phyloP scores from a whole-genome alignment of 2,329 filamentous ascomycete genomes.

The Botrytis byssoidea region DNA sequence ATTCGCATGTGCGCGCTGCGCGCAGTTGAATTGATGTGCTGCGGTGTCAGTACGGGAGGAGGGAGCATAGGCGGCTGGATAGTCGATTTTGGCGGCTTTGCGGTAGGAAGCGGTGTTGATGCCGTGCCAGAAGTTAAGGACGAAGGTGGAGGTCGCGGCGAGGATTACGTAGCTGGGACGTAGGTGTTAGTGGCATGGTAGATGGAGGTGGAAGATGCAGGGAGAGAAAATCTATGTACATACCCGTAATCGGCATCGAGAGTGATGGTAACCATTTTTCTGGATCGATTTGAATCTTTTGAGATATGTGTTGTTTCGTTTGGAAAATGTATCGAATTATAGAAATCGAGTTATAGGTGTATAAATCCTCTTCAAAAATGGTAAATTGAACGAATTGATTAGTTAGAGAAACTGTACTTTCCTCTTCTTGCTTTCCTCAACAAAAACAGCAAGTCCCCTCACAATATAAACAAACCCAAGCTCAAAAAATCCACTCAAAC shows the following conservation, averaged over 20 bases:
- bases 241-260: slow-evolving; percentile 39
- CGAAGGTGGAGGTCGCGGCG: slow-evolving; percentile 55
- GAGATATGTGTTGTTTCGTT: neutral
- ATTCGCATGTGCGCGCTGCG: slow-evolving; percentile 62
- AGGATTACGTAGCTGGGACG: slow-evolving; percentile 60
- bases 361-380: too few species aligned
- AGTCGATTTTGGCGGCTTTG: slow-evolving; percentile 52
- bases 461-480: neutral
- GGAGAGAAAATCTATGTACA: slow-evolving; percentile 5
- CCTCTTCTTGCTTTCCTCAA: neutral
- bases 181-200: slow-evolving; percentile 42
- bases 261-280: slow-evolving; percentile 35
- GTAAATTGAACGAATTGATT: neutral
- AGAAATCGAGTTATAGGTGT: neutral
- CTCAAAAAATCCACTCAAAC: neutral
- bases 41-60: slow-evolving; percentile 34
- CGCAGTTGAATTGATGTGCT: slow-evolving; percentile 60
- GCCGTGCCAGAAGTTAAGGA: slow-evolving; percentile 56
- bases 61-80: slow-evolving; percentile 55
- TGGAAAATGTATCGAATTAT: neutral
- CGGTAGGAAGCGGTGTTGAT: slow-evolving; percentile 50
- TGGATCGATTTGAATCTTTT: neutral
- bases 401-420: neutral
- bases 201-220: neutral
- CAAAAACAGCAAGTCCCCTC: neutral